These are phyloP conservation scores for Zygoascus bituminiphila DNA, from an alignment of 805 yeast species.

Conservation along the genomic window DNA sequence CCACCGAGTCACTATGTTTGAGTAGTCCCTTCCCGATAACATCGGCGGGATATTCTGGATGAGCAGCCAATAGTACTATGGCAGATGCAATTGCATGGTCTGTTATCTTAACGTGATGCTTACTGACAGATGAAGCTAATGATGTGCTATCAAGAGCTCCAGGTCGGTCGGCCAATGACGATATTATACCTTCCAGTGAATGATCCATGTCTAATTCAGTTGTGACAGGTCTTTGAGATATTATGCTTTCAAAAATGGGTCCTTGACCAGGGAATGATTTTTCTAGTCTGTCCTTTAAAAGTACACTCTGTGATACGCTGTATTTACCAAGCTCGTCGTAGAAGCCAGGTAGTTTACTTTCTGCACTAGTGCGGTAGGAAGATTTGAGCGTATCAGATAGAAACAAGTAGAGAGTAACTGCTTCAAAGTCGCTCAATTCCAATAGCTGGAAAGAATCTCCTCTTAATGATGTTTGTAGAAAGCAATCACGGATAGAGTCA, in stretches of 20 bases:
- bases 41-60: conserved; percentile 1
- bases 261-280: neutral
- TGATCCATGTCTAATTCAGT: conserved; percentile 1
- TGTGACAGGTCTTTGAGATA: neutral
- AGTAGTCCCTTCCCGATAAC: neutral
- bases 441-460: neutral
- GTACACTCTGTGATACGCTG: neutral
- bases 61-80: neutral
- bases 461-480: neutral
- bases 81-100: conserved; percentile 3
- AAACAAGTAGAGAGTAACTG: neutral
- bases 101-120: conserved; percentile 3
- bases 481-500: neutral
- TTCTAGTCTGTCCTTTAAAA: neutral
- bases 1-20: neutral
- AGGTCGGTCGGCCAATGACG: neutral
- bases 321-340: neutral
- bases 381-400: neutral
- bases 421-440: neutral
- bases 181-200: conserved; percentile 1
- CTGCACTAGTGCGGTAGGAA: neutral
- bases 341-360: neutral
- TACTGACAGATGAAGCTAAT: neutral
- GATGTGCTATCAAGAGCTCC: conserved; percentile 4
- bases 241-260: neutral